phyloP scores from a whole-genome alignment of 495 filamentous ascomycete species.

The Daldinia grandis region DNA sequence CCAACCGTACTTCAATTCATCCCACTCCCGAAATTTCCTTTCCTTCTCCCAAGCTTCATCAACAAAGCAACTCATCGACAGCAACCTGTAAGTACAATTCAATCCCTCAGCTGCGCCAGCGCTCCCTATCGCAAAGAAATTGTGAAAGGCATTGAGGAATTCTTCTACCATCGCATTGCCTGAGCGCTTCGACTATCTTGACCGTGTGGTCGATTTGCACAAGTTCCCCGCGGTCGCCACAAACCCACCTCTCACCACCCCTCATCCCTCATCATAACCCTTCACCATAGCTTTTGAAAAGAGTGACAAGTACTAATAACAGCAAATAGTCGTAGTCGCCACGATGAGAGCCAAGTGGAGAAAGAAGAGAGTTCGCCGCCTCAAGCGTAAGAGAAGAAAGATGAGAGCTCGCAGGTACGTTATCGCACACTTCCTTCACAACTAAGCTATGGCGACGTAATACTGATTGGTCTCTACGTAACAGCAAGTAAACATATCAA shows the following conservation, averaged over 20 bases:
- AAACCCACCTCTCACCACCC: background rate
- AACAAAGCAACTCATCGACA: slow-evolving; percentile 40
- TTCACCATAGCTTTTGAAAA: slow-evolving; percentile 16
- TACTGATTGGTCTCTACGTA: slow-evolving; percentile 38
- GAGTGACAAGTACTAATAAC: slow-evolving; percentile 19
- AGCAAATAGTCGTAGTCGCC: slow-evolving; percentile 50
- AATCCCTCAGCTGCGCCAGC: background rate
- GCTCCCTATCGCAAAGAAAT: background rate
- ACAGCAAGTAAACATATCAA: slow-evolving; percentile 74
- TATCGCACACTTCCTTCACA: background rate
- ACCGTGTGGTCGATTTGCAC: slow-evolving; percentile 9
- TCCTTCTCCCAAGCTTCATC: slow-evolving; percentile 38
- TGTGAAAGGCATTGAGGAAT: background rate
- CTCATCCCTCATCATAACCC: slow-evolving; percentile 24
- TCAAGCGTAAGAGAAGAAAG: slow-evolving; percentile 99
- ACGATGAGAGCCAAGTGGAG: slow-evolving; percentile 99
- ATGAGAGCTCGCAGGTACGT: slow-evolving; percentile 87
- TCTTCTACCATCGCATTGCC: background rate
- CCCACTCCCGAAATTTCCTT: slow-evolving; percentile 34
- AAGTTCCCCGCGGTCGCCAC: slow-evolving; percentile 30
- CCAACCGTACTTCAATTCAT: slow-evolving; percentile 42
- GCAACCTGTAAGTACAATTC: slow-evolving; percentile 39
- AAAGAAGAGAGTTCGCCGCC: slow-evolving; percentile 97
- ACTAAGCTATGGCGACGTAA: background rate
- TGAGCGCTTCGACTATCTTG: slow-evolving; percentile 3